A percentile compares a stretch with the other conserved stretches of the same genome.
Evolutionary conservation across 208 protist genomes (phyloP).

Genomic region (Strigomonas galati): DNA sequence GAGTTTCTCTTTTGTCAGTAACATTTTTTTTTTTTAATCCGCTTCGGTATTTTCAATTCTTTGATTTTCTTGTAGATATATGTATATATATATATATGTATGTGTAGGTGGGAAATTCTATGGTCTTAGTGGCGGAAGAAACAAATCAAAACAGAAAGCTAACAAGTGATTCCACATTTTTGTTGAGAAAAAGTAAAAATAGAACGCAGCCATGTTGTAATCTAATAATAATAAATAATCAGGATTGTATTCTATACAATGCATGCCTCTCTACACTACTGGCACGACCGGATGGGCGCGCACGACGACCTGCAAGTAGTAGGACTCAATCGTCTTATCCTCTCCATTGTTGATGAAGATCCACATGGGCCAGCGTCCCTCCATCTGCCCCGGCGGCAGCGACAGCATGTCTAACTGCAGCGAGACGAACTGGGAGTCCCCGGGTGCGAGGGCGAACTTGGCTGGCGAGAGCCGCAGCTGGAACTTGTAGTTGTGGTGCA

Average conservation of each 20-base stretch:
- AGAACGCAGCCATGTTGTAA: background rate
- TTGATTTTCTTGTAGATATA: background rate
- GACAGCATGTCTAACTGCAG: constrained; percentile 74
- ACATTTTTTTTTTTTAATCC: no score
- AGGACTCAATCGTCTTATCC: constrained; percentile 87
- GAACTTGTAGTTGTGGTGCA: constrained; percentile 87
- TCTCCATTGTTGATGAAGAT: constrained; percentile 85
- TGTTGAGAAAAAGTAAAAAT: constrained; percentile 7
- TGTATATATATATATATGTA: constrained; percentile 19
- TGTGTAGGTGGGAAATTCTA: constrained; percentile 10
- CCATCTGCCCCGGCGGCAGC: constrained; percentile 67
- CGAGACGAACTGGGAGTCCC: constrained; percentile 67
- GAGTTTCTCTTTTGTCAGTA: no score
- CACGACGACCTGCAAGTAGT: constrained; percentile 78
- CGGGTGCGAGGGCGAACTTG: constrained; percentile 68
- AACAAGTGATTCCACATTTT: constrained; percentile 2
- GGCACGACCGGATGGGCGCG: constrained; percentile 56
- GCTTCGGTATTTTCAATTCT: no score
- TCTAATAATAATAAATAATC: background rate
- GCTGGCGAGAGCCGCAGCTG: constrained; percentile 67
- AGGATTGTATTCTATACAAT: background rate
- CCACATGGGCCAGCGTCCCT: constrained; percentile 89
- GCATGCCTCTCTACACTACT: constrained; percentile 11
- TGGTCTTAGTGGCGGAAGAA: background rate
- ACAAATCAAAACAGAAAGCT: background rate